Conservation (phyloP, 2,329 filamentous ascomycete genomes). For the Exophiala oligosperma region DNA sequence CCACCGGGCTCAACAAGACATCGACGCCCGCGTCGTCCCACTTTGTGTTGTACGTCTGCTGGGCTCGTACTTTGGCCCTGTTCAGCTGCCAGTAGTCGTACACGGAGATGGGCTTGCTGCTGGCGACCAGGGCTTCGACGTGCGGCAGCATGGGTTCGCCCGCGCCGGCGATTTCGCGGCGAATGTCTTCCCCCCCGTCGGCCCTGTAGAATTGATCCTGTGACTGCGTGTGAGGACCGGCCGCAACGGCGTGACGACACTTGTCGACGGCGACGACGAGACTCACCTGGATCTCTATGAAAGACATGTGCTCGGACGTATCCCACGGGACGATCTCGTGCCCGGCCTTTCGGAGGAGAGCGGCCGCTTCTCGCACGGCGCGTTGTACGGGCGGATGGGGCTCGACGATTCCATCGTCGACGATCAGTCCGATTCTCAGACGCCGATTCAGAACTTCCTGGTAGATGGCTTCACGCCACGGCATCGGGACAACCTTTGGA, state of each 20-base stretch:
- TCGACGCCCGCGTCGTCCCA: no score
- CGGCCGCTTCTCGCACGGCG: constrained; percentile 31
- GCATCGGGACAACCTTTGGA: constrained; percentile 52
- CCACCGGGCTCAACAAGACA: no score
- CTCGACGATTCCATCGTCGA: constrained; percentile 55
- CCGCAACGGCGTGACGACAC: background rate
- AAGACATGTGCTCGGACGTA: constrained; percentile 36
- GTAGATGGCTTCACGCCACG: constrained; percentile 54
- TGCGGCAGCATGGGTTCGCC: constrained; percentile 62
- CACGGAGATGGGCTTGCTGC: constrained; percentile 55
- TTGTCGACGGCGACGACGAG: background rate
- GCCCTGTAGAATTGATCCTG: constrained; percentile 60
- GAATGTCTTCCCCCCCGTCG: constrained; percentile 64
- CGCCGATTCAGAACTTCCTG: constrained; percentile 42
- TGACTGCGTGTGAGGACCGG: background rate
- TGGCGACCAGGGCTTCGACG: constrained; percentile 57
- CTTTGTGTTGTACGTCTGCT: constrained; percentile 29
- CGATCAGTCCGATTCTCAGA: constrained; percentile 51
- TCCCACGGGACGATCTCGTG: constrained; percentile 45
- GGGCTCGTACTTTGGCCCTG: constrained; percentile 52
- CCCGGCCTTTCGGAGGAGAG: constrained; percentile 57
- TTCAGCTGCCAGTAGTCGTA: constrained; percentile 69
- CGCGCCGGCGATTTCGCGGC: constrained; percentile 51
- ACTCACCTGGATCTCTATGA: constrained; percentile 51
- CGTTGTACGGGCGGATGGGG: constrained; percentile 58